Base-by-base conservation (phyloP, 352 stramenopile species). In the Thraustochytrium sp. region DNA sequence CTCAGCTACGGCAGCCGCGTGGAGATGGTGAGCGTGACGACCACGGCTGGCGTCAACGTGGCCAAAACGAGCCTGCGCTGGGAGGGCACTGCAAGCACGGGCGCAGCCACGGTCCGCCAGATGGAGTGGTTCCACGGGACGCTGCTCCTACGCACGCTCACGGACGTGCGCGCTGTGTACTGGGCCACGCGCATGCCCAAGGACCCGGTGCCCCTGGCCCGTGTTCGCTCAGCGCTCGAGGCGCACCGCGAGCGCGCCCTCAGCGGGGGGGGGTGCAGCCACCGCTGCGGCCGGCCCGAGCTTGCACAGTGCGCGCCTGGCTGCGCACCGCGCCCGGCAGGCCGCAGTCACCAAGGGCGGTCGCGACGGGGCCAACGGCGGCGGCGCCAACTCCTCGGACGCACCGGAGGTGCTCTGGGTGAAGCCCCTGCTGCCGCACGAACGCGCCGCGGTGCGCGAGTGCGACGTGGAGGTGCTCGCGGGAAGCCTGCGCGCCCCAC, bases 71-170 rank as follows among this genome's bases (percentile, higher is more conserved):
- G 59, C 40, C 46, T 72, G 23, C 59, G 59, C 40, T 72, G 59
- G 59, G 26, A 72, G 26, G 59, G 59, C 16, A 72, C 26, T 18
- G 59, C 40, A 29, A 44, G n/a, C n/a, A n/a, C 59, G 4, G 3
- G 1, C 1, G 36, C 13, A 21, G n/a, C 23, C 11, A 49, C 34
- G 13, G 59, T 72, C 9, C 13, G 26, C 0, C 13, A 72, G 3
- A 72, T 72, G 9, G 9, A 72, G 59, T 72, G 59, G 59, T 72
- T 49, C 59, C 42, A 72, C 31, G 36, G 59, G 21, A 72, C 59
- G 1, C 59, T 72, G 16, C 40, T 72, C 2, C 11, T 72, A 26
- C 34, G 40, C 18, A 72, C 59, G 34, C 36, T 16, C 13, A 31
- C 42, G 9, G 59, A 72, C 36, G 16, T 72, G 9, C 59, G 59